Evolutionary conservation across 495 filamentous ascomycete species (phyloP).

Genomic region (Aspergillus heteromorphus): DNA sequence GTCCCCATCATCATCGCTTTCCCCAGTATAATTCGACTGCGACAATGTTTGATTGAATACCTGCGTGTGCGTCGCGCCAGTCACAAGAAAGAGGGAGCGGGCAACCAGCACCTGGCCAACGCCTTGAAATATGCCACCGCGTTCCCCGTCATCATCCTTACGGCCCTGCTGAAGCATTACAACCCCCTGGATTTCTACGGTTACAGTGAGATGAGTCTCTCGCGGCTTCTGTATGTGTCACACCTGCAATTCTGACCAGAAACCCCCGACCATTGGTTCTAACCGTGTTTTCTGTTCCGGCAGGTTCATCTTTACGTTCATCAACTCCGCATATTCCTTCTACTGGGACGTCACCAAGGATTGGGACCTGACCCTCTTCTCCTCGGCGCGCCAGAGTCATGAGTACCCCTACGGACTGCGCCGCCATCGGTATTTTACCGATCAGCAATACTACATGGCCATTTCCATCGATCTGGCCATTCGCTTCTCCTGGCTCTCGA

Average conservation of each 20-base stretch:
- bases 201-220: slow-evolving; percentile 52
- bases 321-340: slow-evolving; percentile 90
- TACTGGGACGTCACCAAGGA: slow-evolving; percentile 97
- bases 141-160: slow-evolving; percentile 83
- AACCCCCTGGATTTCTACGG: slow-evolving; percentile 47
- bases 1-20: slow-evolving; percentile 77
- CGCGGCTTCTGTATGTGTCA: slow-evolving; percentile 48
- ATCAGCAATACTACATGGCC: slow-evolving; percentile 73
- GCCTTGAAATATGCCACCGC: slow-evolving; percentile 87
- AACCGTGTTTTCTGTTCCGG: not conserved
- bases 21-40: slow-evolving; percentile 78
- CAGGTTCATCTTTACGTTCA: slow-evolving; percentile 56
- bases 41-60: slow-evolving; percentile 90
- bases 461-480: slow-evolving; percentile 74
- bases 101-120: slow-evolving; percentile 84
- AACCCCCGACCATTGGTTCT: not conserved
- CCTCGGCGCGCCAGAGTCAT: slow-evolving; percentile 40
- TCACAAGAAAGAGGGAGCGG: slow-evolving; percentile 53
- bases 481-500: slow-evolving; percentile 84
- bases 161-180: slow-evolving; percentile 66
- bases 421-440: slow-evolving; percentile 61
- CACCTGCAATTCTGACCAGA: not conserved
- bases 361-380: slow-evolving; percentile 90
- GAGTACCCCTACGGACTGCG: slow-evolving; percentile 76
- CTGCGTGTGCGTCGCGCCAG: slow-evolving; percentile 55